These are phyloP conservation scores for Casaregolazyma lundiana DNA, from an alignment of 1,139 yeast species.

Conservation along the genomic window DNA sequence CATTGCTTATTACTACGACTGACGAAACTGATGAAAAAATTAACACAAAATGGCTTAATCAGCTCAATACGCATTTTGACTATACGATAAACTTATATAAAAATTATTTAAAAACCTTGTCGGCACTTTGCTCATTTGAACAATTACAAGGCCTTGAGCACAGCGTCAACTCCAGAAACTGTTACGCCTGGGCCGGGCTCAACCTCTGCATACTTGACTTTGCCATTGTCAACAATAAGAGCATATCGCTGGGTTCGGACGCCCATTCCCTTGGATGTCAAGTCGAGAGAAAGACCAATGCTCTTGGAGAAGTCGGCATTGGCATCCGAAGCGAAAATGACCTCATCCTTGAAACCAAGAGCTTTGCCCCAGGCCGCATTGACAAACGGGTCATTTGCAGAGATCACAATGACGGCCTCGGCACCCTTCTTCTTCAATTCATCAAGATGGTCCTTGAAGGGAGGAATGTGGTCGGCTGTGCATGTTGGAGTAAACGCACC, in stretches of 20 bases:
- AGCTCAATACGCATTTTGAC: too few relatives aligned
- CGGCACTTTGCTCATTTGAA: neutral
- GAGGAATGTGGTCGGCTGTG: slow-evolving; percentile 77
- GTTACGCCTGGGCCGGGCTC: slow-evolving; percentile 61
- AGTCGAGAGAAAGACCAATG: slow-evolving; percentile 57
- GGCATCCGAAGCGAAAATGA: slow-evolving; percentile 70
- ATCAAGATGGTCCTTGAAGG: slow-evolving; percentile 48
- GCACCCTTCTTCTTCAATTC: slow-evolving; percentile 66
- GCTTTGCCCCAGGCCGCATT: slow-evolving; percentile 76
- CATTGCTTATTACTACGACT: too few relatives aligned
- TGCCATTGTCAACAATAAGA: slow-evolving; percentile 60
- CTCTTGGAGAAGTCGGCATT: slow-evolving; percentile 57
- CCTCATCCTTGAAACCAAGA: slow-evolving; percentile 46
- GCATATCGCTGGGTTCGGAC: slow-evolving; percentile 71
- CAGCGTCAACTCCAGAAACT: slow-evolving; percentile 59
- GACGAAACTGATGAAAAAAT: too few relatives aligned
- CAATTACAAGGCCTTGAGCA: slow-evolving; percentile 31
- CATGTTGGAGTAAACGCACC: slow-evolving; percentile 94
- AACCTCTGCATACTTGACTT: slow-evolving; percentile 57
- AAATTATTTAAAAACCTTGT: too few relatives aligned
- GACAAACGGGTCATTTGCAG: slow-evolving; percentile 83
- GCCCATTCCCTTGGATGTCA: slow-evolving; percentile 55
- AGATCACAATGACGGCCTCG: slow-evolving; percentile 62
- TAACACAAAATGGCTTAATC: too few relatives aligned
- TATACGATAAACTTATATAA: too few relatives aligned